Evolutionary conservation across 2,329 filamentous ascomycete species (phyloP), one percentile per base, ranked within the genome.

Genomic region (Blumeria graminis): DNA sequence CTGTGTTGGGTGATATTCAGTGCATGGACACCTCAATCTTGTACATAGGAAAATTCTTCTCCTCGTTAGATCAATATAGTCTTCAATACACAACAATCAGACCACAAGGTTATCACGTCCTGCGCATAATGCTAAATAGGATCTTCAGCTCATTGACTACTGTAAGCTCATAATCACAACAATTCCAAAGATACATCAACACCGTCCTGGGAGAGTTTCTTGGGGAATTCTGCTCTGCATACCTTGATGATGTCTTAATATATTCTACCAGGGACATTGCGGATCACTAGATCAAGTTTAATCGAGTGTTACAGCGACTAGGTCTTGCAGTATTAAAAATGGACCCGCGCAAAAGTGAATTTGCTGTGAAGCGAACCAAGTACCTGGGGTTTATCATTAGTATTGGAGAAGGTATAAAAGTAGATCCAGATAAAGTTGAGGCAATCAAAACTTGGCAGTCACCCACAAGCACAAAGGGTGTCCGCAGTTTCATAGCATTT

Each of bases 231-330:
- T 38, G 41, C 18, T 16, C 43, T 16, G 55, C 43, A 32, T 56
- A 35, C 50, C 28, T 56, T 46, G 41, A 56, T 48, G 41, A 48
- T 36, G 43, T 56, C 16, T 10, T 56, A 32, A 38, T 50, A 35
- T 50, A 45, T 56, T 48, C 55, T 18, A 14, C 16, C 28, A 32
- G 33, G 9, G 22, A 32, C 18, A 38, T 33, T 13, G 3, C 48
- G 43, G 41, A 56, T n/a, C 41, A 56, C 33, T 32, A 13, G 11
- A 13, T 16, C 13, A 35, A 56, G 22, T 32, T 56, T 11, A 16
- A n/a, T 18, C 11, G 14, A 14, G 55, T 56, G 10, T 32, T 56
- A 33, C 6, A 56, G 32, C 36, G 16, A 56, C 41, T 50, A 9
- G 35, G 35, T 10, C 35, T 11, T 18, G 22, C 55, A 10, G 55